Percentiles rank a stretch among this genome's conserved stretches.
phyloP scores from a whole-genome alignment of 345 rosid genomes.

The Corchorus capsularis region DNA sequence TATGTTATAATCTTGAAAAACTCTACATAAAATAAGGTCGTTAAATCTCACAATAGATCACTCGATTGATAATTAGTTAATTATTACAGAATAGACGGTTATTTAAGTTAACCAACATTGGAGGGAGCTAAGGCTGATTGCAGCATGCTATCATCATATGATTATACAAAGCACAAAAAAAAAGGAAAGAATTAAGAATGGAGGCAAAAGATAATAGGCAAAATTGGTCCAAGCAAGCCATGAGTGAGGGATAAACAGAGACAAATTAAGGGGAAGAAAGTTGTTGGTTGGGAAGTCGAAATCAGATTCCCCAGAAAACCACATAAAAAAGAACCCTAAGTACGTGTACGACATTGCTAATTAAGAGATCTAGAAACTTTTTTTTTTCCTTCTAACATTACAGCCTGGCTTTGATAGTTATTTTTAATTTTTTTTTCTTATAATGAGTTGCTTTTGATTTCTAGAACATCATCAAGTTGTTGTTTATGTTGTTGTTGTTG shows the following conservation, averaged over 20 bases:
- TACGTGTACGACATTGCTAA: slow-evolving; percentile 24
- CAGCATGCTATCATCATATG: not conserved
- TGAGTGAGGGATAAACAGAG: not conserved
- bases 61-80: no score
- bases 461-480: not conserved
- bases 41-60: no score
- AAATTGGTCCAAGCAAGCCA: not conserved
- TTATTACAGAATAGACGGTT: no score
- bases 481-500: not conserved
- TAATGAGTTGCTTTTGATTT: not conserved
- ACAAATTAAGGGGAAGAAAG: not conserved
- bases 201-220: not conserved
- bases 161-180: no score
- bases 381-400: not conserved
- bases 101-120: no score
- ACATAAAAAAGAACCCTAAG: slow-evolving; percentile 1
- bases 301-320: slow-evolving; percentile 21
- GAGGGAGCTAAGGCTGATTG: not conserved
- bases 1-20: no score
- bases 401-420: slow-evolving; percentile 33
- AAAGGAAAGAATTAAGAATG: no score
- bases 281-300: slow-evolving; percentile 6
- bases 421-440: not conserved
- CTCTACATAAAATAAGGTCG: no score
- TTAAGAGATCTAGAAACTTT: not conserved